These are phyloP conservation scores for Isatis tinctoria DNA, from an alignment of 345 rosid species.

Conservation along the genomic window DNA sequence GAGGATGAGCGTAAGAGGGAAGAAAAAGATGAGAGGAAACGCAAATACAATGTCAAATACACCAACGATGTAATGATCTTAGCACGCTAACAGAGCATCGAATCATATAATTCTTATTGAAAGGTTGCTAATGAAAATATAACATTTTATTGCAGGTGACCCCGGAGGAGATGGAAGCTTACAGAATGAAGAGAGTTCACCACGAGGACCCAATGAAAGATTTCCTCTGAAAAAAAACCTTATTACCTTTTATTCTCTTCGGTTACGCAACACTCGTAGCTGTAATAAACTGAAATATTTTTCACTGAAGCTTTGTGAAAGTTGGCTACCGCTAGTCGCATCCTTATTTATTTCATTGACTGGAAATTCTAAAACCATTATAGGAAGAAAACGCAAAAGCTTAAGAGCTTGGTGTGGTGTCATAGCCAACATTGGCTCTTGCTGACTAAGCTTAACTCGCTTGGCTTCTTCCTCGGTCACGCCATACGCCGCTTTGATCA, in stretches of 20 bases:
- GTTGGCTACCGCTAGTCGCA: neutral
- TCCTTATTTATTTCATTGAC: conserved; percentile 3
- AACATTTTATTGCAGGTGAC: conserved; percentile 45
- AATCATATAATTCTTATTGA: neutral
- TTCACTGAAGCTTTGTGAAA: neutral
- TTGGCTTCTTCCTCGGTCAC: conserved; percentile 54
- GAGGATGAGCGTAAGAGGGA: conserved; percentile 56
- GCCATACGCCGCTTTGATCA: conserved; percentile 46
- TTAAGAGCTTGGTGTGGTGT: neutral
- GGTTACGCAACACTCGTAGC: neutral
- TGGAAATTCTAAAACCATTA: conserved; percentile 17
- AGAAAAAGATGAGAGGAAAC: conserved; percentile 62
- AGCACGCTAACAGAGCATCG: neutral
- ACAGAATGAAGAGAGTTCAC: neutral
- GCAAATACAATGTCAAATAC: conserved; percentile 59
- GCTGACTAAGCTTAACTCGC: conserved; percentile 46
- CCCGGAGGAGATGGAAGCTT: conserved; percentile 61
- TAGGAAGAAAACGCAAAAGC: neutral
- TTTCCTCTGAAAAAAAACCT: neutral
- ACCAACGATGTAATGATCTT: conserved; percentile 45
- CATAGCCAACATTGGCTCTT: conserved; percentile 32
- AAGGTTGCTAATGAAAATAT: neutral
- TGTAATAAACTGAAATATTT: neutral
- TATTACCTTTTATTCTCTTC: conserved; percentile 15
- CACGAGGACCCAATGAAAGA: neutral